Percentiles rank a stretch among this genome's conserved stretches.
Evolutionary conservation across 345 rosid genomes (phyloP).

Genomic region (Diplotaxis tenuifolia): DNA sequence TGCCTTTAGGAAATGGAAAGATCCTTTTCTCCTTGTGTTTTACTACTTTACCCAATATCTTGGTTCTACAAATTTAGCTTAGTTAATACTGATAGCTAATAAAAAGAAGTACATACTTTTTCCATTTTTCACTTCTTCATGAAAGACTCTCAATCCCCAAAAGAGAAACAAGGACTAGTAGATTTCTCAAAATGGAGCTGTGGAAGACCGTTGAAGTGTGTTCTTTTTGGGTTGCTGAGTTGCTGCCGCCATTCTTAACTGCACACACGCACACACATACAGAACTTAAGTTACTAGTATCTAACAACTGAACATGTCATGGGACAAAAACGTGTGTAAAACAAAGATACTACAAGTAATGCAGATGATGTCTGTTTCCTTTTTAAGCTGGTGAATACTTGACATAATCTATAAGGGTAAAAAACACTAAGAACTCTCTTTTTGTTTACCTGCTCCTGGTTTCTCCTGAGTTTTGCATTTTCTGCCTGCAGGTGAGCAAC

Average conservation of each 20-base stretch:
- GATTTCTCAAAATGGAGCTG: constrained; percentile 76
- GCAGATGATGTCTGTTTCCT: constrained; percentile 13
- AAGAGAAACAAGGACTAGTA: constrained; percentile 26
- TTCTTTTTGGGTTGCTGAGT: constrained; percentile 46
- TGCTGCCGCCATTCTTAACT: constrained; percentile 52
- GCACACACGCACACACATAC: constrained; percentile 30
- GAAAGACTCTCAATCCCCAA: constrained; percentile 11
- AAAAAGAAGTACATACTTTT: constrained; percentile 27
- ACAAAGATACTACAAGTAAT: constrained; percentile 19
- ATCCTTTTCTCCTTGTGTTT: constrained; percentile 21
- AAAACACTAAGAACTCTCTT: neutral
- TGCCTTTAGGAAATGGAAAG: constrained; percentile 35
- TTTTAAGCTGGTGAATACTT: neutral
- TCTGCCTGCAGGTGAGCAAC: constrained; percentile 53
- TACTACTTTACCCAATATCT: constrained; percentile 19
- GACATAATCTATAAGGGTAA: neutral
- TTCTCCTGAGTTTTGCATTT: constrained; percentile 60
- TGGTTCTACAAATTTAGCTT: constrained; percentile 33
- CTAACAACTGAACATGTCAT: neutral
- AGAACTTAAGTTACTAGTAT: constrained; percentile 5
- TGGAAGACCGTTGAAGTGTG: constrained; percentile 53
- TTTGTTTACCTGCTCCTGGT: constrained; percentile 59
- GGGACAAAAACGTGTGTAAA: constrained; percentile 18
- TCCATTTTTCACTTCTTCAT: constrained; percentile 30
- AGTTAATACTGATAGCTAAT: constrained; percentile 29